phyloP scores from a whole-genome alignment of 2,329 filamentous ascomycete species.

The Rachicladosporium sp. region DNA sequence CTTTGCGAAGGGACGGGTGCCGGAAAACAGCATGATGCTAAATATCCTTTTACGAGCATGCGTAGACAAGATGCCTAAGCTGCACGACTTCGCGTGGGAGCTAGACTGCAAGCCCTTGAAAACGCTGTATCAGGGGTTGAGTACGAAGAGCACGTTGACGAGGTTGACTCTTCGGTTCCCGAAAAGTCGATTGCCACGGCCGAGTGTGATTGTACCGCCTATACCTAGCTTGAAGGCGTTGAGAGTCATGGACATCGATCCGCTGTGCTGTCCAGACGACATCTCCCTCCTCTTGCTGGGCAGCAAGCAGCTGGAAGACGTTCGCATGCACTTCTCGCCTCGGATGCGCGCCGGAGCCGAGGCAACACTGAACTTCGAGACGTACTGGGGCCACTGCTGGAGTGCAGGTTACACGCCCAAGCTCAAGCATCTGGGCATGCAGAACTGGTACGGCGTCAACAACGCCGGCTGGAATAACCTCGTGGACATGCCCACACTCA shows the following conservation, averaged over 20 bases:
- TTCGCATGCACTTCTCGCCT: constrained; percentile 49
- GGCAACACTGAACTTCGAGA: constrained; percentile 41
- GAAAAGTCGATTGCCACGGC: constrained; percentile 43
- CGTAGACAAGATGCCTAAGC: constrained; percentile 44
- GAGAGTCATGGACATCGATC: constrained; percentile 48
- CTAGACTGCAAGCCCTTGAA: constrained; percentile 48
- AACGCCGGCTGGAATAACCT: constrained; percentile 34
- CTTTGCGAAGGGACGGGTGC: constrained; percentile 45
- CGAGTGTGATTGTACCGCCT: constrained; percentile 43
- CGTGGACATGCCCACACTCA: constrained; percentile 29
- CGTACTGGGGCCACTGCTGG: constrained; percentile 45
- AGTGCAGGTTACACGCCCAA: constrained; percentile 34
- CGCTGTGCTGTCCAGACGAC: constrained; percentile 52
- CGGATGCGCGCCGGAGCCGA: constrained; percentile 49
- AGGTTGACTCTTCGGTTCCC: constrained; percentile 46
- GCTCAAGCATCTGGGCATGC: constrained; percentile 40
- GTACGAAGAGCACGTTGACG: constrained; percentile 36
- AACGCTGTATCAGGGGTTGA: constrained; percentile 46
- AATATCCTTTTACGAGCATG: constrained; percentile 48
- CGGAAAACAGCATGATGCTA: constrained; percentile 53
- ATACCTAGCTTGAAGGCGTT: constrained; percentile 43
- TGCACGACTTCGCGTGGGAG: constrained; percentile 48
- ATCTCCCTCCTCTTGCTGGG: constrained; percentile 43
- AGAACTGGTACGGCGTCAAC: constrained; percentile 47
- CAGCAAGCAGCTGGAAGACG: constrained; percentile 41